These are phyloP conservation scores for Schizopora paradoxa DNA, from an alignment of 1,284 basidiomycete genomes.

Conservation along the genomic window DNA sequence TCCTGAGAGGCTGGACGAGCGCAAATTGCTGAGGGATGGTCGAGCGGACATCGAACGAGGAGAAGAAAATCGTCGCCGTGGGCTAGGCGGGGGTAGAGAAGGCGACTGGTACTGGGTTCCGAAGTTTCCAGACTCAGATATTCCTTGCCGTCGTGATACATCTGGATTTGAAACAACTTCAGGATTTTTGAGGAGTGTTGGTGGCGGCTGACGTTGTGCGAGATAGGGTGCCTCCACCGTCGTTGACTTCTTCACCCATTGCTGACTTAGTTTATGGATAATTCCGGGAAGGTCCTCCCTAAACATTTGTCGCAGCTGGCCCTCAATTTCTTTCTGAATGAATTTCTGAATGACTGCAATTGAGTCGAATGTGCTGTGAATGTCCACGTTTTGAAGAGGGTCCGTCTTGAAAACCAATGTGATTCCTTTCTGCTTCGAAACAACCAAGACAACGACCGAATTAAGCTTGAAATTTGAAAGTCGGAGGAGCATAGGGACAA, in stretches of 20 bases:
- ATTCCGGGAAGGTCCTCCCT: constrained; percentile 95
- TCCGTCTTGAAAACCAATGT: constrained; percentile 99
- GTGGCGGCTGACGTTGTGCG: constrained; percentile 36
- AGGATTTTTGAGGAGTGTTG: no score
- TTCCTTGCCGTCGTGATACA: constrained; percentile 13
- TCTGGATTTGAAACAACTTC: constrained; percentile 31
- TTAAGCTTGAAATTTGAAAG: constrained; percentile 90
- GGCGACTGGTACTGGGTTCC: background rate
- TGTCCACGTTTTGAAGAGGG: constrained; percentile 95
- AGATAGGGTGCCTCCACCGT: constrained; percentile 80
- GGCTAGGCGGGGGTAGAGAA: background rate
- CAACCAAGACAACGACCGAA: constrained; percentile 96
- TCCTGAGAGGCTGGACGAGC: background rate
- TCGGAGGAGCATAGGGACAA: constrained; percentile 98
- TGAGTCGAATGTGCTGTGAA: constrained; percentile 96
- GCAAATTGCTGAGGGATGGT: constrained; percentile 11
- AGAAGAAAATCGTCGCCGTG: constrained; percentile 4
- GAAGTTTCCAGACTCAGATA: no score
- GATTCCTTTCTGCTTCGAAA: constrained; percentile 95
- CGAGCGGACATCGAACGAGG: constrained; percentile 8
- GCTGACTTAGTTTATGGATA: constrained; percentile 92
- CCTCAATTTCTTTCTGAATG: constrained; percentile 95
- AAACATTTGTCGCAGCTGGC: constrained; percentile 96
- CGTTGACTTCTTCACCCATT: constrained; percentile 75
- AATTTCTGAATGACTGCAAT: constrained; percentile 97